Conservation (phyloP, 2,329 filamentous ascomycete genomes). For the Coniella lustricola region DNA sequence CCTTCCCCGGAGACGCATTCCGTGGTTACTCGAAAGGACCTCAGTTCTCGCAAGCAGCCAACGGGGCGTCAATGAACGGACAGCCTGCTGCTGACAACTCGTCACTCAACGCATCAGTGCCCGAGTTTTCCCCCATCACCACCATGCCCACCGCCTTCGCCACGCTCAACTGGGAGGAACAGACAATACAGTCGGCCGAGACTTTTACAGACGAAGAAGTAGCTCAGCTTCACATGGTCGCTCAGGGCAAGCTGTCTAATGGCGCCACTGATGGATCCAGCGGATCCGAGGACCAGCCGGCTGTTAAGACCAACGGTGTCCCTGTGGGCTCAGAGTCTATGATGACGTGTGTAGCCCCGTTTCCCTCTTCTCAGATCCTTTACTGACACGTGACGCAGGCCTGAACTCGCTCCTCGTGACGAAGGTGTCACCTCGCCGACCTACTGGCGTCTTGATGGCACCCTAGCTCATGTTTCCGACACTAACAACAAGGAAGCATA, state of each 20-base stretch:
- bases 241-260: constrained; percentile 12
- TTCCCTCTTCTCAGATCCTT: neutral
- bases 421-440: constrained; percentile 8
- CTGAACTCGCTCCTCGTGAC: constrained; percentile 8
- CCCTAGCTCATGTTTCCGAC: constrained; percentile 10
- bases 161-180: constrained; percentile 1
- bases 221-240: constrained; percentile 24
- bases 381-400: constrained; percentile 9
- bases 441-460: constrained; percentile 10
- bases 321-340: constrained; percentile 1
- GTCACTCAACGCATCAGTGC: constrained; percentile 55
- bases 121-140: constrained; percentile 48
- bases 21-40: constrained; percentile 26
- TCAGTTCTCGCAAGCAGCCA: constrained; percentile 19
- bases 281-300: neutral
- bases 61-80: constrained; percentile 32
- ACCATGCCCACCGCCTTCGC: neutral
- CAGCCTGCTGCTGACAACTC: constrained; percentile 34
- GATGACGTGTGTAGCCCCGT: constrained; percentile 8
- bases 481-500: constrained; percentile 21
- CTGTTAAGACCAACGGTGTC: constrained; percentile 10
- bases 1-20: constrained; percentile 20
- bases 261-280: neutral
- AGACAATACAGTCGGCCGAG: constrained; percentile 24
- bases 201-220: constrained; percentile 26